Percentiles rank a stretch among this genome's conserved stretches.
Evolutionary conservation across 2,329 filamentous ascomycete species (phyloP).

Genomic region (Talaromyces sp.): DNA sequence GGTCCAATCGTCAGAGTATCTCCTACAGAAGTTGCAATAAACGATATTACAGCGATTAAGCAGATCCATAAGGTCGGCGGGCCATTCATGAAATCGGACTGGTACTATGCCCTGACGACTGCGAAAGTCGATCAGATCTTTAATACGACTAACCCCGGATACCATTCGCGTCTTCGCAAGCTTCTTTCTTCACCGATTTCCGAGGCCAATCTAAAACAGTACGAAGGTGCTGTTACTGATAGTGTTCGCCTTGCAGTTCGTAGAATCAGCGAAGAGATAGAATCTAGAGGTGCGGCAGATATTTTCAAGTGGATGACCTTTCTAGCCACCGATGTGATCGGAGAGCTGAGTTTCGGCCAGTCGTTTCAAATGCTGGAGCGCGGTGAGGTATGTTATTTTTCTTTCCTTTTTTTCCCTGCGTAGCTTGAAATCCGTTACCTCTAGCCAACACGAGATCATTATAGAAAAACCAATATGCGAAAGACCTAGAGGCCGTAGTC

Average conservation of each 20-base stretch:
- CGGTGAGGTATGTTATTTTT: constrained; percentile 36
- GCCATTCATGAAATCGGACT: constrained; percentile 29
- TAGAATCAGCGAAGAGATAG: constrained; percentile 43
- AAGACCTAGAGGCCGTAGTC: constrained; percentile 25
- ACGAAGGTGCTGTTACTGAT: constrained; percentile 37
- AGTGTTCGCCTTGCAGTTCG: constrained; percentile 38
- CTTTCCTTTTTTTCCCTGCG: neutral
- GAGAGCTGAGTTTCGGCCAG: constrained; percentile 52
- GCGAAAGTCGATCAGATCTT: constrained; percentile 32
- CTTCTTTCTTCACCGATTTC: constrained; percentile 35
- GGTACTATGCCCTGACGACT: constrained; percentile 22
- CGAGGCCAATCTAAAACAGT: constrained; percentile 18
- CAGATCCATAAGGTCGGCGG: constrained; percentile 31
- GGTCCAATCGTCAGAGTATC: constrained; percentile 28
- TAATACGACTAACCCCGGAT: constrained; percentile 33
- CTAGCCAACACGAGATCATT: neutral
- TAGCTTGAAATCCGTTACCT: neutral
- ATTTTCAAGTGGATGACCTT: constrained; percentile 52
- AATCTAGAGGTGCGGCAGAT: constrained; percentile 35
- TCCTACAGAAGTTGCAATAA: constrained; percentile 29
- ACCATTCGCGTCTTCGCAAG: constrained; percentile 37
- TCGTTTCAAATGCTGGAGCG: constrained; percentile 50
- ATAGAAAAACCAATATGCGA: constrained; percentile 40
- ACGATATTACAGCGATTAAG: constrained; percentile 30
- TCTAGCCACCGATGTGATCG: constrained; percentile 52